These are phyloP conservation scores for Fusarium aywerte DNA, from an alignment of 2,329 filamentous ascomycete species.

Conservation along the genomic window DNA sequence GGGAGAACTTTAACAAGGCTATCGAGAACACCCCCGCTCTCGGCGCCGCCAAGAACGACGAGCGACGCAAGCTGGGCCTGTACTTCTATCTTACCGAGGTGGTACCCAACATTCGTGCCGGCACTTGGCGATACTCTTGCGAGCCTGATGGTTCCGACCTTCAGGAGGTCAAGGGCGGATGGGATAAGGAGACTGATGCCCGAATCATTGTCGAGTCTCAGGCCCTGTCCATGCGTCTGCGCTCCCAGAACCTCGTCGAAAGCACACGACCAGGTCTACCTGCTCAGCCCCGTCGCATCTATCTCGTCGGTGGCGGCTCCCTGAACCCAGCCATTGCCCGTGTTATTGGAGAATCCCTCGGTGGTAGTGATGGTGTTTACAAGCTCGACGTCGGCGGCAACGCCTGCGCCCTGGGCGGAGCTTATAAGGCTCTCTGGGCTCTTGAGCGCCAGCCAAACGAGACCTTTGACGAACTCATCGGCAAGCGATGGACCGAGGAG, in stretches of 20 bases:
- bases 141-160: constrained; percentile 65
- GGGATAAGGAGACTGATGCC: constrained; percentile 75
- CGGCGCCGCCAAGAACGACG: constrained; percentile 61
- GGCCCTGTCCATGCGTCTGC: constrained; percentile 87
- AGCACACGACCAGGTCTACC: constrained; percentile 68
- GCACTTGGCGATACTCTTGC: constrained; percentile 85
- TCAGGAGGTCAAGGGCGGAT: constrained; percentile 47
- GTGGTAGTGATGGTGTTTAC: constrained; percentile 89
- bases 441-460: constrained; percentile 74
- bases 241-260: constrained; percentile 80
- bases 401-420: constrained; percentile 91
- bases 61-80: constrained; percentile 85
- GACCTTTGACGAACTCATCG: constrained; percentile 90
- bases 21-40: constrained; percentile 76
- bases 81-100: constrained; percentile 97
- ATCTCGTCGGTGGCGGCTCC: constrained; percentile 93
- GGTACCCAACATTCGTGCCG: constrained; percentile 87
- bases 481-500: constrained; percentile 84
- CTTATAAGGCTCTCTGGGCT: constrained; percentile 97
- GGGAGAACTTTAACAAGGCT: constrained; percentile 82
- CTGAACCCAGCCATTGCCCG: constrained; percentile 89
- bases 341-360: constrained; percentile 87
- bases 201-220: constrained; percentile 95
- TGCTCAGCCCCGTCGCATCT: constrained; percentile 86
- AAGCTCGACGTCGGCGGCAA: constrained; percentile 94